Evolutionary conservation across 2,329 filamentous ascomycete species (phyloP).

Genomic region (Colletotrichum trifolii): DNA sequence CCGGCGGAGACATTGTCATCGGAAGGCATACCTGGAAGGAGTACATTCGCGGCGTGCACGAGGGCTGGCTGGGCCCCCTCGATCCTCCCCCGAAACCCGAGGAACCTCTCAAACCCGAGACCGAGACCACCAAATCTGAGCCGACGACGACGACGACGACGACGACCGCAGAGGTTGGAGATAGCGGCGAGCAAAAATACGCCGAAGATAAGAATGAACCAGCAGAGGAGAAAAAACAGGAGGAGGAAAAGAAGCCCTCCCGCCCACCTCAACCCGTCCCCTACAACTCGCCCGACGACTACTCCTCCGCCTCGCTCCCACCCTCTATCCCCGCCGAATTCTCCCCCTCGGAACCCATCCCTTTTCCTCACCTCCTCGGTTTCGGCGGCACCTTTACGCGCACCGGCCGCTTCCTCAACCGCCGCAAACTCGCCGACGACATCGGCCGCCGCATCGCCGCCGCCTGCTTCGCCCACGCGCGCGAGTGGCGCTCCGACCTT

Average conservation of each 20-base stretch:
- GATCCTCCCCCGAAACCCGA: slow-evolving; percentile 64
- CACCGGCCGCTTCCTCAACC: slow-evolving; percentile 88
- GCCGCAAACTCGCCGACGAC: slow-evolving; percentile 84
- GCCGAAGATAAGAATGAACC: no score
- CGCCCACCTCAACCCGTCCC: slow-evolving; percentile 73
- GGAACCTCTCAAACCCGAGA: slow-evolving; percentile 41
- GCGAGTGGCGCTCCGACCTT: slow-evolving; percentile 58
- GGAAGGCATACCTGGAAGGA: slow-evolving; percentile 97
- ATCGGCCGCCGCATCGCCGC: slow-evolving; percentile 90
- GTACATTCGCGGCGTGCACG: slow-evolving; percentile 91
- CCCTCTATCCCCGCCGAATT: slow-evolving; percentile 75
- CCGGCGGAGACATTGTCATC: slow-evolving; percentile 86
- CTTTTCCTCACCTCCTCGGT: slow-evolving; percentile 90
- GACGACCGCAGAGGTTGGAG: neutral
- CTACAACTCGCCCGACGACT: slow-evolving; percentile 80
- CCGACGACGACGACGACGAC: no score
- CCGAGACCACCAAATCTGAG: slow-evolving; percentile 41
- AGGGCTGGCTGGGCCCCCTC: slow-evolving; percentile 93
- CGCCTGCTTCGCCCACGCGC: slow-evolving; percentile 74
- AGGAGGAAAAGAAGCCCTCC: slow-evolving; percentile 66
- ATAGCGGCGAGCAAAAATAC: slow-evolving; percentile 38
- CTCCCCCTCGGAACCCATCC: slow-evolving; percentile 76
- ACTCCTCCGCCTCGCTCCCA: slow-evolving; percentile 74
- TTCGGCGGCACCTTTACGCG: slow-evolving; percentile 91
- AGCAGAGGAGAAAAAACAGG: slow-evolving; percentile 48